Base-by-base conservation (phyloP, 805 yeast genomes). In the Scheffersomyces ergatensis region DNA sequence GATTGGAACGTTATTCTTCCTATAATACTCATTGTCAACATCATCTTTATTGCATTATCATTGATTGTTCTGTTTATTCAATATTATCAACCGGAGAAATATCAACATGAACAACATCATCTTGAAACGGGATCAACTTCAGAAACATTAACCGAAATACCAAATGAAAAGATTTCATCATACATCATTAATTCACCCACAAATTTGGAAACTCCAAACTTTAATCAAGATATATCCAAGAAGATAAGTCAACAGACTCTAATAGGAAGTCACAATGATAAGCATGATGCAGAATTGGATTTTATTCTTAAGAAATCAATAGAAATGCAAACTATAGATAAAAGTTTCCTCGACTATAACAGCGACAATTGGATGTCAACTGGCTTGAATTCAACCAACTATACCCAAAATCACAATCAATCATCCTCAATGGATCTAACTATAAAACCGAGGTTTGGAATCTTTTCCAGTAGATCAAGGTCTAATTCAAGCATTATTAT, bases 11-110 rank as follows among this genome's bases (percentile, higher is more conserved):
- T 38, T 2, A 20, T 29, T 2, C 27, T 46, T n/a, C 37, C 45
- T 4, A 33, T 39, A 2, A 27, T 44, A 19, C 46, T 44, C 21
- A 37, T 46, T 11, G 34, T 49, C 4, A 35, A 39, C n/a, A 31
- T 45, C 6, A 36, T 49, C 15, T 33, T 45, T 15, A 37, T 45
- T 13, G 43, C 42, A 8, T 20, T 38, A n/a, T 45, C 44, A 23
- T n/a, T 36, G 9, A 23, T 40, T 13, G 21, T 39, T 8, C 15
- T 38, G 21, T 16, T 40, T 4, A 30, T 36, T 4, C 35, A 32
- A 14, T 31, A 37, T 24, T 19, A 5, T 13, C 6, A n/a, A n/a
- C n/a, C n/a, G n/a, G n/a, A n/a, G n/a, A n/a, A n/a, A n/a, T n/a
- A n/a, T n/a, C n/a, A n/a, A n/a, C n/a, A n/a, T n/a, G n/a, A n/a